Percentiles rank a stretch among this genome's conserved stretches.
Conservation (phyloP, 768 basidiomycete species). For the Auricularia cornea region DNA sequence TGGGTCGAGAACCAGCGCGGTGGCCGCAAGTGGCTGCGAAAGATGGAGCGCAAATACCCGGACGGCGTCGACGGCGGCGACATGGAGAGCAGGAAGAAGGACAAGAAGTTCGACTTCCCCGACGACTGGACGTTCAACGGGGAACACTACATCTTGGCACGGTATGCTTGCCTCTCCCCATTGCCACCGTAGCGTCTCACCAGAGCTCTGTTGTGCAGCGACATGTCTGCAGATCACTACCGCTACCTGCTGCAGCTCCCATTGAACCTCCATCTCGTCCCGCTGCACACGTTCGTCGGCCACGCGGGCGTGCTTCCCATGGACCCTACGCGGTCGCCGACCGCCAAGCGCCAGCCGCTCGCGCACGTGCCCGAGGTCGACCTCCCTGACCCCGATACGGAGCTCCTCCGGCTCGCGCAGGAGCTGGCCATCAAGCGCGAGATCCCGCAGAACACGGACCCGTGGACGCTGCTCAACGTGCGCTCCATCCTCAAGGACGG, state of each 20-base stretch:
- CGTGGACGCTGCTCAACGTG: slow-evolving; percentile 72
- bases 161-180: slow-evolving; percentile 24
- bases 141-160: slow-evolving; percentile 72
- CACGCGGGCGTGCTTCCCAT: slow-evolving; percentile 78
- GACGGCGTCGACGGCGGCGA: not conserved
- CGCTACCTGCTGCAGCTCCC: slow-evolving; percentile 72
- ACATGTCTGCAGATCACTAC: slow-evolving; percentile 53
- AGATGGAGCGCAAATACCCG: slow-evolving; percentile 25
- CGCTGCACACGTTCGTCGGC: slow-evolving; percentile 65
- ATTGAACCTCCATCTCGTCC: slow-evolving; percentile 63
- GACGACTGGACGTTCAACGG: slow-evolving; percentile 65
- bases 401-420: slow-evolving; percentile 45
- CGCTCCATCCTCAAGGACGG: slow-evolving; percentile 42
- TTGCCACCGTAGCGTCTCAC: slow-evolving; percentile 4
- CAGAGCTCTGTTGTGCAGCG: slow-evolving; percentile 23
- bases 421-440: slow-evolving; percentile 59
- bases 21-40: slow-evolving; percentile 21
- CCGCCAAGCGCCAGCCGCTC: slow-evolving; percentile 58
- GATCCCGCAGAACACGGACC: slow-evolving; percentile 67
- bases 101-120: slow-evolving; percentile 42
- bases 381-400: slow-evolving; percentile 11
- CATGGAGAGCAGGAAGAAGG: slow-evolving; percentile 19
- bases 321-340: slow-evolving; percentile 47
- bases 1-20: slow-evolving; percentile 51
- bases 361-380: slow-evolving; percentile 45